These are phyloP conservation scores for Coniochaeta pulveracea DNA, from an alignment of 2,329 filamentous ascomycete genomes.

Conservation along the genomic window DNA sequence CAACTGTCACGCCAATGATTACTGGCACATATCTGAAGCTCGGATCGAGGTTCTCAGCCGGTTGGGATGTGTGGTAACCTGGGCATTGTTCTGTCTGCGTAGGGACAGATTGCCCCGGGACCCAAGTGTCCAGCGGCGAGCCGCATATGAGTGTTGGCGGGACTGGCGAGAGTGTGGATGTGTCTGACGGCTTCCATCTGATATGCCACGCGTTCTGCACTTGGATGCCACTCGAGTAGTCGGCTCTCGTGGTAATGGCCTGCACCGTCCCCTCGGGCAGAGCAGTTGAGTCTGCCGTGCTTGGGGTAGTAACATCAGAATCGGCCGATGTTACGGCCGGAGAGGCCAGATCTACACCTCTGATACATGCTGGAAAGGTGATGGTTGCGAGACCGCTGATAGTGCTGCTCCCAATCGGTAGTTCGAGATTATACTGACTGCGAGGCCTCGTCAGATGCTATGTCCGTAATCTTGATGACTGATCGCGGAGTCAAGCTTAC, in stretches of 20 bases:
- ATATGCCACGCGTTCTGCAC: constrained; percentile 4
- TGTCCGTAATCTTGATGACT: background rate
- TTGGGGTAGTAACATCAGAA: constrained; percentile 1
- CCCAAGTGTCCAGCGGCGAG: constrained; percentile 1
- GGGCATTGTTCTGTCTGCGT: constrained; percentile 2
- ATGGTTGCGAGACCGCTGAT: constrained; percentile 2
- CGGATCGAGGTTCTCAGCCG: background rate
- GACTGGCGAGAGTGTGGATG: constrained; percentile 1
- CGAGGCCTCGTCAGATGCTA: constrained; percentile 1
- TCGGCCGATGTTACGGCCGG: background rate
- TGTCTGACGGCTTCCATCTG: constrained; percentile 1
- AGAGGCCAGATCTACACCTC: constrained; percentile 2
- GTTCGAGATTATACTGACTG: constrained; percentile 2
- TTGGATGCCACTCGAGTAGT: constrained; percentile 1
- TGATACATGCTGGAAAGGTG: constrained; percentile 2
- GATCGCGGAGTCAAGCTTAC: background rate
- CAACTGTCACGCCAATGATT: background rate
- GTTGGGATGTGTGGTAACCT: constrained; percentile 2
- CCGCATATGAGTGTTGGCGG: constrained; percentile 1
- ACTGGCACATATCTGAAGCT: background rate
- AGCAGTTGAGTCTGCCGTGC: background rate
- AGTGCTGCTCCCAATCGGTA: background rate
- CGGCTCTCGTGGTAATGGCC: background rate
- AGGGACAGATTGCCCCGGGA: constrained; percentile 1
- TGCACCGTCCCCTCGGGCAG: background rate